Percentiles rank a stretch among this genome's conserved stretches.
Conservation (phyloP, 306 rosid genomes). For the Quercus bicolor region DNA sequence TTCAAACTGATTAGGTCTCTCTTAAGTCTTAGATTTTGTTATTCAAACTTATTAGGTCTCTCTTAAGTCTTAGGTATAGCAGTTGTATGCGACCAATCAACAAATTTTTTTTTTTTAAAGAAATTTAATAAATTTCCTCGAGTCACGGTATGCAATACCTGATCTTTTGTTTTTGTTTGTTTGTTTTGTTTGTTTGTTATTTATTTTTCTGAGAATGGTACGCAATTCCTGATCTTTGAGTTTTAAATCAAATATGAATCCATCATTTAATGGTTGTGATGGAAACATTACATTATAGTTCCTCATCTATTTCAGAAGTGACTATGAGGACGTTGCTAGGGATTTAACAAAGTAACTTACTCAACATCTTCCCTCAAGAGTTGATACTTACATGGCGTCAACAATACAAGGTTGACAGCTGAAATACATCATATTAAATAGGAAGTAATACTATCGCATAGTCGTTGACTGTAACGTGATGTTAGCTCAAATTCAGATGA, state of each 20-base stretch:
- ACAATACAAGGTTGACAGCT: conserved; percentile 56
- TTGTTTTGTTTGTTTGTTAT: too few species aligned
- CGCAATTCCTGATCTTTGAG: conserved; percentile 12
- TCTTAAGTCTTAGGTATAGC: too few species aligned
- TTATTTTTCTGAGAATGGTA: conserved; percentile 30
- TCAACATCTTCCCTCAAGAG: conserved; percentile 75
- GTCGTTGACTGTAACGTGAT: neutral
- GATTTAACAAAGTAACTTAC: conserved; percentile 70
- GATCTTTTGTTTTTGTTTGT: too few species aligned
- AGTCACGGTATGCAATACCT: too few species aligned
- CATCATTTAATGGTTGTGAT: neutral
- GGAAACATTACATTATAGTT: neutral
- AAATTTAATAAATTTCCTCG: too few species aligned
- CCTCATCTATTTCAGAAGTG: conserved; percentile 48
- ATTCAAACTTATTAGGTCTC: too few species aligned
- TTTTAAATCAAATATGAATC: conserved; percentile 17
- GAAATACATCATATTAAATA: neutral
- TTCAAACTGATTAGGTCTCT: too few species aligned
- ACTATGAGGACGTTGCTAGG: conserved; percentile 74
- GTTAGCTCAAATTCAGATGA: neutral
- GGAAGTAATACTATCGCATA: neutral
- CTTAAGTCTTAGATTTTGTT: too few species aligned
- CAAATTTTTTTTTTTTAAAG: too few species aligned
- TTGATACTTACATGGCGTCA: conserved; percentile 78
- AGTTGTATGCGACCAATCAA: too few species aligned